Evolutionary conservation across 805 yeast species (phyloP).

Genomic region (Pichia nanzhaoensis): DNA sequence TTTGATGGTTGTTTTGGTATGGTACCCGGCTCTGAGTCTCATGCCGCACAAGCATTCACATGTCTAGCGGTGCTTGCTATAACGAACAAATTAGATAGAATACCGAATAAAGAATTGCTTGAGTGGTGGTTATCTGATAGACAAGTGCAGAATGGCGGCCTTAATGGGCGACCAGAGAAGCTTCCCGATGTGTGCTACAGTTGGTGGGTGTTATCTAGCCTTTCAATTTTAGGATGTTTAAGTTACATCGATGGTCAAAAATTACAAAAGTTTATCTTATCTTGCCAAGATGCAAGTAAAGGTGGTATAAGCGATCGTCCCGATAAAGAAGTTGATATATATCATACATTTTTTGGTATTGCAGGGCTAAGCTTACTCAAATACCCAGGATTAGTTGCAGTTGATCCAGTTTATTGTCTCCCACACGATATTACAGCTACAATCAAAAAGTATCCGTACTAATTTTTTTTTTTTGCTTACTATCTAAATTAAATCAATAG

Average conservation of each 20-base stretch:
- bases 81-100: slow-evolving; percentile 44
- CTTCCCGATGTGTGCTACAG: slow-evolving; percentile 96
- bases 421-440: slow-evolving; percentile 44
- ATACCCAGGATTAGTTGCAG: slow-evolving; percentile 46
- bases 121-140: slow-evolving; percentile 90
- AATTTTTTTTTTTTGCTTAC: neutral
- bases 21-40: slow-evolving; percentile 92
- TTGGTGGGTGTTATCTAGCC: slow-evolving; percentile 91
- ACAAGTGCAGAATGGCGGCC: slow-evolving; percentile 81
- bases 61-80: slow-evolving; percentile 79
- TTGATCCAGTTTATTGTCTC: slow-evolving; percentile 86
- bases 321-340: slow-evolving; percentile 87
- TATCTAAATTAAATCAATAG: slow-evolving; percentile 13
- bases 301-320: slow-evolving; percentile 95
- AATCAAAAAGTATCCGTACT: slow-evolving; percentile 26
- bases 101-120: slow-evolving; percentile 40
- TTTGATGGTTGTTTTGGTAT: slow-evolving; percentile 96
- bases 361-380: slow-evolving; percentile 81
- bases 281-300: slow-evolving; percentile 64
- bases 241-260: slow-evolving; percentile 72
- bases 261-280: slow-evolving; percentile 60
- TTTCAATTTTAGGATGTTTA: slow-evolving; percentile 56
- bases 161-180: slow-evolving; percentile 95
- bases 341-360: slow-evolving; percentile 85
- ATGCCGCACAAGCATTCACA: slow-evolving; percentile 86